These are phyloP conservation scores for Naegleria lovaniensis DNA, from an alignment of 208 protist genomes.

Conservation along the genomic window DNA sequence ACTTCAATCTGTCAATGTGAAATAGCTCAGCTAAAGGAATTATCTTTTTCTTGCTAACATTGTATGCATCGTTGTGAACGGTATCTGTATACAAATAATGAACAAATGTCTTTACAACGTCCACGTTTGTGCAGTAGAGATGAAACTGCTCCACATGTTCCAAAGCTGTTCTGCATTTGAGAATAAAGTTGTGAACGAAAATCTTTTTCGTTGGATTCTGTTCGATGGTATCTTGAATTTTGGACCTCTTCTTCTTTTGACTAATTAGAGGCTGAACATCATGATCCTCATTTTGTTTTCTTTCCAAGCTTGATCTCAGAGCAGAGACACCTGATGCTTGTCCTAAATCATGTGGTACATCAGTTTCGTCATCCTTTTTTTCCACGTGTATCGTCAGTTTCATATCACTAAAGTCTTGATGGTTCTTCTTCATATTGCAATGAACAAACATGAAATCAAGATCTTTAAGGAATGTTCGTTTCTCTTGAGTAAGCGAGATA, in stretches of 20 bases:
- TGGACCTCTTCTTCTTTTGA: not conserved
- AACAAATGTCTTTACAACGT: not conserved
- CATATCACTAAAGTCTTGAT: not conserved
- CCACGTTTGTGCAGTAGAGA: not conserved
- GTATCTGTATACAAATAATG: not conserved
- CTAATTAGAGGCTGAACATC: not conserved
- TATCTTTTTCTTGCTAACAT: not conserved
- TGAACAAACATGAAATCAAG: slow-evolving; percentile 1
- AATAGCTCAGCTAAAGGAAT: not conserved
- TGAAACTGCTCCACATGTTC: not conserved
- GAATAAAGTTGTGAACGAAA: not conserved
- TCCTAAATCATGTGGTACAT: not conserved
- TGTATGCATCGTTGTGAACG: not conserved
- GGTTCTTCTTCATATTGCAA: not conserved
- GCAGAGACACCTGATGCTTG: not conserved
- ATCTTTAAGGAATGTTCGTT: not conserved
- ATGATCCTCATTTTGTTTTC: not conserved
- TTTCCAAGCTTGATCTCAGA: not conserved
- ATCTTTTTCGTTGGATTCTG: not conserved
- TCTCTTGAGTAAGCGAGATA: not conserved
- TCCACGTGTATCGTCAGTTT: not conserved
- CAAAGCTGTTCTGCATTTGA: not conserved
- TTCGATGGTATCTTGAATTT: not conserved
- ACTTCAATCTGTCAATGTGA: not conserved
- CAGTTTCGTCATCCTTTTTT: not conserved